Conservation (phyloP, 345 rosid species). For the Eutrema heterophyllum region DNA sequence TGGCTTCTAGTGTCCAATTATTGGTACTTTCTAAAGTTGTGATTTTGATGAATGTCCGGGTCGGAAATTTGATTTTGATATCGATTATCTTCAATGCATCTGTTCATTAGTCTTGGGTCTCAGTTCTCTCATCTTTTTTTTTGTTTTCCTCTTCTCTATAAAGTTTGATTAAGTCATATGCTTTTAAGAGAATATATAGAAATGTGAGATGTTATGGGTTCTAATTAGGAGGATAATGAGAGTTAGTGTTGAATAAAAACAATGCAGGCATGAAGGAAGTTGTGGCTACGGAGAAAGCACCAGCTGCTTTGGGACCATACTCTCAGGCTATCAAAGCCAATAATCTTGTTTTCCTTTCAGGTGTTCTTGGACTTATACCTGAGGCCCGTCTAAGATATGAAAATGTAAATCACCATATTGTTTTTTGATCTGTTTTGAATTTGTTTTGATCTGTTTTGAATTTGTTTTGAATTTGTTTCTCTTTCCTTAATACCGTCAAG, state of each 20-base stretch:
- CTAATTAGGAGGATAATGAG: neutral
- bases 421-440: no score
- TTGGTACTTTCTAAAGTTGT: neutral
- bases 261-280: slow-evolving; percentile 62
- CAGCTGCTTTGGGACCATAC: slow-evolving; percentile 92
- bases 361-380: slow-evolving; percentile 80
- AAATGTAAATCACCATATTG: neutral
- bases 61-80: neutral
- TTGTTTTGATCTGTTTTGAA: no score
- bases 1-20: neutral
- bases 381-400: slow-evolving; percentile 49
- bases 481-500: no score
- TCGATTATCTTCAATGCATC: neutral
- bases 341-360: slow-evolving; percentile 73
- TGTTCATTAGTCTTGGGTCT: neutral
- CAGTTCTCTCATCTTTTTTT: no score
- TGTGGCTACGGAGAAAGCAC: slow-evolving; percentile 78
- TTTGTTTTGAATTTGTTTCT: no score
- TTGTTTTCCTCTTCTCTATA: neutral
- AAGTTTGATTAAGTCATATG: neutral
- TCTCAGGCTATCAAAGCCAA: slow-evolving; percentile 85
- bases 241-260: neutral
- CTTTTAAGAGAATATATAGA: neutral
- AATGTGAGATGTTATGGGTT: slow-evolving; percentile 1
- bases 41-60: slow-evolving; percentile 12